Evolutionary conservation across 2,329 filamentous ascomycete species (phyloP), one percentile per base, ranked within the genome.

Genomic region (Beauveria sp.): DNA sequence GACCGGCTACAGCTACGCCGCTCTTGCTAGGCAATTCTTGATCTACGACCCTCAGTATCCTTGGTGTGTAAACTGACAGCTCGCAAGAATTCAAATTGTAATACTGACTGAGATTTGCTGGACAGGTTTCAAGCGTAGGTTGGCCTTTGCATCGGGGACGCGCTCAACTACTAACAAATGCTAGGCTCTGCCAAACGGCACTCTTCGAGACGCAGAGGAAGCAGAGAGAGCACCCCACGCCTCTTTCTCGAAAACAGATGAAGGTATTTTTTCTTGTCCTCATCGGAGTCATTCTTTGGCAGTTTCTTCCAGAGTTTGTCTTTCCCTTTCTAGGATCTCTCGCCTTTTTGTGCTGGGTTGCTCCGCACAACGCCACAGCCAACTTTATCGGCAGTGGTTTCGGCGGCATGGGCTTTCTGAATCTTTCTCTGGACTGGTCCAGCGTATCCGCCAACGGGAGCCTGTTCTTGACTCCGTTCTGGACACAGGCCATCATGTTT

Each of bases 331-430:
- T 84, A 1, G 81, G 79, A 8, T 85, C 84, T 0, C 73, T 86
- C 8, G 82, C 84, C 2, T 84, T 86, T 55, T 75, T 86, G 5
- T 87, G 84, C 71, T 86, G 84, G 84, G 82, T 87, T 2, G 83
- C 84, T 2, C 83, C 83, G 1, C 75, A 76, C 18, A 86, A 84
- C 64, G 69, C 76, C 2, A 75, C 79, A 0, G 83, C 82, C 63
- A 87, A 86, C 66, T 87, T 86, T 65, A 72, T 86, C 20, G 83
- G 84, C 1, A 79, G 80, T 5, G 84, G 84, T 0, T 77, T 85
- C n/a, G 83, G 84, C 4, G 83, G 83, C 5, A 84, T 86, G 80
- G 83, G 82, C 0, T 79, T 86, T 62, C 70, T 86, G 43, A 86
- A 86, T 62, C 71, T 86, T 2, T 80, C 79, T 2, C 71, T 86